Evolutionary conservation across 176 grass and related monocot species (phyloP).

Genomic region (Zoysia japonica): DNA sequence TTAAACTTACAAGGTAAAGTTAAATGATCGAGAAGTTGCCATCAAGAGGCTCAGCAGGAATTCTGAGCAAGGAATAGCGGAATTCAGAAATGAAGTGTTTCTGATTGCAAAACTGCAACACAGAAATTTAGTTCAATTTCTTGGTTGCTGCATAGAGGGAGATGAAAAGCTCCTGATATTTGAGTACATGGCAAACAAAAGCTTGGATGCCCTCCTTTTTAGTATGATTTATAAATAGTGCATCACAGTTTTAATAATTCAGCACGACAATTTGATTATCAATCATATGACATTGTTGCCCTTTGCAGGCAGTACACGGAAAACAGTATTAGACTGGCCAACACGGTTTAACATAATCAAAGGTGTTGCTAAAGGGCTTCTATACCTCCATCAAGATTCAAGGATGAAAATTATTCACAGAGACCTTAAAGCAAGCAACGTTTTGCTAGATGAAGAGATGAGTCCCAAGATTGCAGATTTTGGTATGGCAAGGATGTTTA

Average conservation of each 20-base stretch:
- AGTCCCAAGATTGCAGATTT: slow-evolving; percentile 51
- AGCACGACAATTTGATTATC: too few relatives aligned
- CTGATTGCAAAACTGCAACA: slow-evolving; percentile 30
- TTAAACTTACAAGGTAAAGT: not conserved
- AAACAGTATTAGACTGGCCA: slow-evolving; percentile 23
- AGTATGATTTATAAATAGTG: not conserved
- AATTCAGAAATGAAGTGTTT: slow-evolving; percentile 32
- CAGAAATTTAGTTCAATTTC: slow-evolving; percentile 33
- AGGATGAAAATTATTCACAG: slow-evolving; percentile 33
- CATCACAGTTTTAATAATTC: not conserved
- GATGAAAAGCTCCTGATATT: slow-evolving; percentile 39
- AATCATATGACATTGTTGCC: too few relatives aligned
- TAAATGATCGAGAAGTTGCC: slow-evolving; percentile 27
- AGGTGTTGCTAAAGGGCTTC: slow-evolving; percentile 39
- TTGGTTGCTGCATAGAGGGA: slow-evolving; percentile 4
- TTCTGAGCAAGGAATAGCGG: slow-evolving; percentile 43
- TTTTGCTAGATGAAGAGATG: slow-evolving; percentile 39
- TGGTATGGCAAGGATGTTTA: slow-evolving; percentile 41
- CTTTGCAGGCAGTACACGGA: slow-evolving; percentile 16
- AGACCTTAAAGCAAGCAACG: slow-evolving; percentile 36
- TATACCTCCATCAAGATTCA: slow-evolving; percentile 50
- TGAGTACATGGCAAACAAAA: slow-evolving; percentile 31
- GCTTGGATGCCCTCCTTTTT: slow-evolving; percentile 27
- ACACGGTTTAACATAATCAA: slow-evolving; percentile 38
- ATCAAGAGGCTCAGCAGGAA: slow-evolving; percentile 39